These are phyloP conservation scores for Hirsutella rhossiliensis DNA, from an alignment of 2,329 filamentous ascomycete species.

Conservation along the genomic window DNA sequence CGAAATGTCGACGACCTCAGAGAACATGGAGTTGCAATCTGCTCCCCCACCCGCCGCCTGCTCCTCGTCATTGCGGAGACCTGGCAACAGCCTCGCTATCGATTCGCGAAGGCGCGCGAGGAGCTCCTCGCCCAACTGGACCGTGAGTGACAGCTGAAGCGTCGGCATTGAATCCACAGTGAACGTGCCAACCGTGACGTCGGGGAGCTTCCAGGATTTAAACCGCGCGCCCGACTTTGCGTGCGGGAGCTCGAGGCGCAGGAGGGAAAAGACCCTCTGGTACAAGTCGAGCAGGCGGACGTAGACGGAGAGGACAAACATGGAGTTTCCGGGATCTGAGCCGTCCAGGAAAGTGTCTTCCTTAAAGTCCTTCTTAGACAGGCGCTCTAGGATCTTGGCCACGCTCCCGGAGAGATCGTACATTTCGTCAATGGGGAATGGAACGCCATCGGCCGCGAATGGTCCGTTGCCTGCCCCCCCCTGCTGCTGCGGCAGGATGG, in stretches of 20 bases:
- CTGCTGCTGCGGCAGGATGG: slow-evolving; percentile 16
- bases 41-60: no score
- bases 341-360: slow-evolving; percentile 10
- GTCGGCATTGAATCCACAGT: slow-evolving; percentile 25
- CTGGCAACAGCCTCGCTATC: slow-evolving; percentile 16
- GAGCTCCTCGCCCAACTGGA: slow-evolving; percentile 29
- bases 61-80: slow-evolving; percentile 5
- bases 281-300: slow-evolving; percentile 27
- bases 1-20: slow-evolving; percentile 18
- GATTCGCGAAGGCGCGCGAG: slow-evolving; percentile 20
- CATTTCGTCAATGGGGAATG: slow-evolving; percentile 28
- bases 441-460: slow-evolving; percentile 10
- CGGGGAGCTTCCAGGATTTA: slow-evolving; percentile 25
- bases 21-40: slow-evolving; percentile 17
- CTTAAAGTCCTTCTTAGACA: slow-evolving; percentile 5
- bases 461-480: no score
- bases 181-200: slow-evolving; percentile 27
- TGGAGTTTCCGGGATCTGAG: slow-evolving; percentile 23
- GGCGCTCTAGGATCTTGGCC: slow-evolving; percentile 20
- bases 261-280: slow-evolving; percentile 23
- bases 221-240: slow-evolving; percentile 16
- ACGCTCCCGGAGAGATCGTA: slow-evolving; percentile 26
- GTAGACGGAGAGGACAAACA: slow-evolving; percentile 26
- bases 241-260: slow-evolving; percentile 19
- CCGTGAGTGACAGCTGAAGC: slow-evolving; percentile 29